A percentile compares a stretch with the other conserved stretches of the same genome.
phyloP scores from a whole-genome alignment of 331 rosid species.

The Phaseolus coccineus region DNA sequence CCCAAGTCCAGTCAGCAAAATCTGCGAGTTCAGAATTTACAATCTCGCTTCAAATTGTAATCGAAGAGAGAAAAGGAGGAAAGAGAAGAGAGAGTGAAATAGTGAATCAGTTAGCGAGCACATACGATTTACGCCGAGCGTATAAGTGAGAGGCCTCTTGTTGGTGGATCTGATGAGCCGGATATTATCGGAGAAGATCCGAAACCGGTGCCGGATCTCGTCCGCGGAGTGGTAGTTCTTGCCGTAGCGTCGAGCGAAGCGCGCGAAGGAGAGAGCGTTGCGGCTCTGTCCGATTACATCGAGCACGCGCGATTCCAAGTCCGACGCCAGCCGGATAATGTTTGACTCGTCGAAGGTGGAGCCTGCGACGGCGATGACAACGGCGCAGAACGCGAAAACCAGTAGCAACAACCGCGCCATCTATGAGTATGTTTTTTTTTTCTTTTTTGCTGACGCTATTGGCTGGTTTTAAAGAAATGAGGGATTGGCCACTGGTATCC shows the following conservation, averaged over 20 bases:
- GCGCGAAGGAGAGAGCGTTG: constrained; percentile 74
- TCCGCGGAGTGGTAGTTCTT: constrained; percentile 71
- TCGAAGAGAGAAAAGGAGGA: neutral
- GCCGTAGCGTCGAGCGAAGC: constrained; percentile 74
- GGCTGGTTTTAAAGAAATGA: neutral
- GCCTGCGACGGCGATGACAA: constrained; percentile 46
- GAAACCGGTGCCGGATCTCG: constrained; percentile 75
- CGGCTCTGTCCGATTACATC: constrained; percentile 65
- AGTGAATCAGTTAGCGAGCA: neutral
- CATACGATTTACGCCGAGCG: constrained; percentile 83
- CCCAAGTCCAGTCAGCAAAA: constrained; percentile 97
- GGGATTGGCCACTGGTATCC: neutral
- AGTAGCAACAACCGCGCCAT: constrained; percentile 62
- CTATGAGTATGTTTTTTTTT: neutral
- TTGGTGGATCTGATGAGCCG: constrained; percentile 73
- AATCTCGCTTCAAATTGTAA: neutral
- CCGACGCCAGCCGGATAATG: constrained; percentile 69
- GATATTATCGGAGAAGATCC: constrained; percentile 69
- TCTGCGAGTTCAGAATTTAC: constrained; percentile 44
- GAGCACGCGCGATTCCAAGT: constrained; percentile 60
- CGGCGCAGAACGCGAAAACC: constrained; percentile 46
- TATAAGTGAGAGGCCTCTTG: constrained; percentile 66
- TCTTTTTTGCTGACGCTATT: neutral
- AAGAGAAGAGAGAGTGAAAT: neutral
- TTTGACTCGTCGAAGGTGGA: constrained; percentile 78